Base-by-base conservation (phyloP, 2,329 filamentous ascomycete genomes). In the Venturia aucupariae region DNA sequence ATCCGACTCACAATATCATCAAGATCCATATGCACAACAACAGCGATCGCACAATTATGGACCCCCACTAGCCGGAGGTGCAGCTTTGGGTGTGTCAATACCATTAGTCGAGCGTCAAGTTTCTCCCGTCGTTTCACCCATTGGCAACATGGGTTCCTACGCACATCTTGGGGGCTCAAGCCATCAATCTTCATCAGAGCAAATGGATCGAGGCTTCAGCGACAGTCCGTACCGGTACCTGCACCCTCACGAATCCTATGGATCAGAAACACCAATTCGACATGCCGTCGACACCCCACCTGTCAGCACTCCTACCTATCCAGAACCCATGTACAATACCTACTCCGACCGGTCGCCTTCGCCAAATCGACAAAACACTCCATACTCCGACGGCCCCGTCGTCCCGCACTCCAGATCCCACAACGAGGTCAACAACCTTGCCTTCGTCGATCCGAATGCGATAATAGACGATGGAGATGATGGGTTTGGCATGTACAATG, bases 401-500 rank as follows among this genome's bases (percentile, higher is more conserved):
- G 51, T 55, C 11, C 62, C 62, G 19, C 46, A 71, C 72, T 39
- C 70, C 72, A 64, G 69, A 71, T 66, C 70, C 72, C 51, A 71
- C 73, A 70, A 81, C 75, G 81, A 81, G 65, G 76, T 81, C 10
- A 75, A 86, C 4, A 83, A 83, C 46, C 78, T 84, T 1, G 82
- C 75, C 61, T 72, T 75, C 61, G 82, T 94, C 66, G 87, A 96
- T 72, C 91, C 92, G 2, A 85, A 89, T 70, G 86, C 87, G 17
- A 92, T 96, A 68, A 84, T 84, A 27, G 92, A 96, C 73, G 92
- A 97, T 71, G 91, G 90, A 35, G 92, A 96, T 71, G 92, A 96
- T 72, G 91, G 89, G 1, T 81, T 94, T 62, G 86, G 83, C 69
- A 77, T 66, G 74, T 61, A 76, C 73, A 60, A 72, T 70, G 75